Evolutionary conservation across 768 basidiomycete genomes (phyloP), one percentile per base, ranked within the genome.

Genomic region (Lentinula boryana): DNA sequence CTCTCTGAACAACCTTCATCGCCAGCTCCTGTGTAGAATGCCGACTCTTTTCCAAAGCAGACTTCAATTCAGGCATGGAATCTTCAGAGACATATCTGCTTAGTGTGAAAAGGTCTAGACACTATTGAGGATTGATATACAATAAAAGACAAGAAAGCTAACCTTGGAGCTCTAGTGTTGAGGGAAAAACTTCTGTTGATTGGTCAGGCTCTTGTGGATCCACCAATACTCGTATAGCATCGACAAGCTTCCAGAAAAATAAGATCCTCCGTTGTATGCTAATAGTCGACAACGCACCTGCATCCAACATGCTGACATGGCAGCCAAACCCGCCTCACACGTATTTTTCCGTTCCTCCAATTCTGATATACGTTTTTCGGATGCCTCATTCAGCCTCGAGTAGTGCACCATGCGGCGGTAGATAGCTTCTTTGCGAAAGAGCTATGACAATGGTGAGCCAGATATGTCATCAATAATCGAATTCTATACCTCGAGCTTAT

Each of bases 341-440:
- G 81, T 82, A 56, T 73, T 78, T 70, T 86, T 87, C 64, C 84
- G 80, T 62, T 77, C 78, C 69, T 91, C 88, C 33, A 93, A 70
- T 64, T 87, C 82, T 49, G 79, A 78, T 56, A 91, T 83, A 59
- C 82, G 81, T 66, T 74, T 70, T 68, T 83, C 79, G 63, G 82
- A 82, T 48, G 88, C 82, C 63, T 87, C 84, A 71, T 86, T 77
- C 75, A 91, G 86, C 63, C 89, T 82, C 59, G 85, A 84, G 71
- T 93, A 93, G 67, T 92, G 84, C 67, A 79, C 85, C 91, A 94
- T 93, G 61, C 89, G 79, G 43, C 92, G 81, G 72, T 85, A 93
- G 54, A 94, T 86, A 46, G 92, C 92, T 66, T 91, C 90, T 72
- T 94, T 93, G 63, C 89, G 84, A 71, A 91, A 93, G n/a, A 82